Percentiles rank a stretch among this genome's conserved stretches.
Evolutionary conservation across 306 rosid species (phyloP).

Genomic region (Abrus pulchellus): DNA sequence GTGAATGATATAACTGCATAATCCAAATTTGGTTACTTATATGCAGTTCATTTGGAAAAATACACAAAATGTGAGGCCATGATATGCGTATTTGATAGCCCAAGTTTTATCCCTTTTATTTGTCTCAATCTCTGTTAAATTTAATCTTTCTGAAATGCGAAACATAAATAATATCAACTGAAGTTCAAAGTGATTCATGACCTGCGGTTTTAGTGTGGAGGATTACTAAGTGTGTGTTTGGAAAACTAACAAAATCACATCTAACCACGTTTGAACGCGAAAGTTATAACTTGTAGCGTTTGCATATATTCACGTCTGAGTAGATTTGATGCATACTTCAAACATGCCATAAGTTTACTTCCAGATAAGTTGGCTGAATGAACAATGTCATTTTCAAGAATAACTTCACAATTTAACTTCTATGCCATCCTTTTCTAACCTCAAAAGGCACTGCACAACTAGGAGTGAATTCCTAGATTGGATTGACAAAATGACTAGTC

Average conservation of each 20-base stretch:
- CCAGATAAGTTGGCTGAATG: neutral
- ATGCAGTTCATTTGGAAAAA: slow-evolving; percentile 8
- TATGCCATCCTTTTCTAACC: neutral
- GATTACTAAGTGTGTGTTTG: neutral
- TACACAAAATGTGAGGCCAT: slow-evolving; percentile 16
- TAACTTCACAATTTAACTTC: neutral
- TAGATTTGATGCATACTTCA: too few relatives aligned
- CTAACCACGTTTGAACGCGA: too few relatives aligned
- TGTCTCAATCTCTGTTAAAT: neutral
- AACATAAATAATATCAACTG: neutral
- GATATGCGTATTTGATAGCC: neutral
- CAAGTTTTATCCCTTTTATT: neutral
- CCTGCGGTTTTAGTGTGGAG: neutral
- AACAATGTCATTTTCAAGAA: neutral
- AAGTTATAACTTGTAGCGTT: too few relatives aligned
- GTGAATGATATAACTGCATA: neutral
- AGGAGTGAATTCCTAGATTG: neutral
- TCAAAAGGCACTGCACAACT: neutral
- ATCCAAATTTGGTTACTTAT: neutral
- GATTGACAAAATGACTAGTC: slow-evolving; percentile 4
- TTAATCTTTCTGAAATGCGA: neutral
- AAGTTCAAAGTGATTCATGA: slow-evolving; percentile 27
- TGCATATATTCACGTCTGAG: too few relatives aligned
- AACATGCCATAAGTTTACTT: neutral
- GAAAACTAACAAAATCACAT: too few relatives aligned